Conservation (phyloP, 345 rosid genomes). For the Carallia brachiata region DNA sequence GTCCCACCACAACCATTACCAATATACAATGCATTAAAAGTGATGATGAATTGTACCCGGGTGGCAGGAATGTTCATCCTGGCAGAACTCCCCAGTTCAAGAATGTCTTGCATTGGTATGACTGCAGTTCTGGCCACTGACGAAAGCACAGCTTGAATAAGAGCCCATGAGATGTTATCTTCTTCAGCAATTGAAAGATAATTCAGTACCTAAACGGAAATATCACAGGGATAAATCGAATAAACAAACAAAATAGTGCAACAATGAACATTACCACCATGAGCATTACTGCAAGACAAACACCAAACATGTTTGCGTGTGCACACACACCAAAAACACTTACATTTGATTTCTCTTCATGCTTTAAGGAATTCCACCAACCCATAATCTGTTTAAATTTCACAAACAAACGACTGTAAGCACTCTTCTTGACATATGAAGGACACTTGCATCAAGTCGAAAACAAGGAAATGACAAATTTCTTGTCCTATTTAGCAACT, state of each 20-base stretch:
- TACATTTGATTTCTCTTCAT: constrained; percentile 68
- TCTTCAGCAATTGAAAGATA: constrained; percentile 59
- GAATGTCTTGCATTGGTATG: constrained; percentile 89
- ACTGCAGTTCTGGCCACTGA: constrained; percentile 75
- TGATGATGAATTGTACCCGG: constrained; percentile 38
- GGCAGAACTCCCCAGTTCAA: constrained; percentile 72
- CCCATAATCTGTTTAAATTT: constrained; percentile 51
- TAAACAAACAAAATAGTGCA: background rate
- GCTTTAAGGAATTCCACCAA: constrained; percentile 73
- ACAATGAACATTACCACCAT: background rate
- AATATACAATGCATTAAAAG: background rate
- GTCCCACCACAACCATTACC: background rate
- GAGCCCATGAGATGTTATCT: constrained; percentile 57
- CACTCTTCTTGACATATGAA: constrained; percentile 1
- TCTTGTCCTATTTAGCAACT: background rate
- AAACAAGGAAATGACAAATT: background rate
- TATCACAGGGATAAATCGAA: background rate
- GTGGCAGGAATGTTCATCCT: constrained; percentile 95
- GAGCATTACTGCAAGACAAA: background rate
- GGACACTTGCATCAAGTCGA: background rate
- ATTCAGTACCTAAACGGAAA: constrained; percentile 49
- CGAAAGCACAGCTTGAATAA: constrained; percentile 60
- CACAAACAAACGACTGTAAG: constrained; percentile 13
- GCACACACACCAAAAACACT: constrained; percentile 23
- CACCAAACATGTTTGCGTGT: background rate